Conservation (phyloP, 1,284 basidiomycete genomes). For the Cryptococcus sp. region DNA sequence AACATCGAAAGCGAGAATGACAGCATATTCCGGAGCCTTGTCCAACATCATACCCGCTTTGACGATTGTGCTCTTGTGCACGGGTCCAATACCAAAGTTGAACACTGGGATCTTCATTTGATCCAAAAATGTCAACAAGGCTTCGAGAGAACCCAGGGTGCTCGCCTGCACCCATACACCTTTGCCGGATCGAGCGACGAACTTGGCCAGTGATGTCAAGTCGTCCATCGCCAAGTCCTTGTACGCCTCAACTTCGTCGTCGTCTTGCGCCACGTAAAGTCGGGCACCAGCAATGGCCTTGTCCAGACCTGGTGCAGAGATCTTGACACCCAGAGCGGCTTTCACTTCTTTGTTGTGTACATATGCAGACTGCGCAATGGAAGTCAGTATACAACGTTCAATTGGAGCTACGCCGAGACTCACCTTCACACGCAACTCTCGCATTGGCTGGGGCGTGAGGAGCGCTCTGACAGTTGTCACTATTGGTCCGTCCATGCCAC, state of each 20-base stretch:
- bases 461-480: constrained; percentile 93
- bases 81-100: constrained; percentile 96
- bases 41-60: constrained; percentile 92
- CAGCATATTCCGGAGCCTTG: constrained; percentile 91
- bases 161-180: constrained; percentile 98
- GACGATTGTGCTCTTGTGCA: constrained; percentile 96
- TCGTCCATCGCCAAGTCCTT: constrained; percentile 97
- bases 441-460: constrained; percentile 93
- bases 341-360: constrained; percentile 99
- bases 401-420: constrained; percentile 10
- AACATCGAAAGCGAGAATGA: constrained; percentile 97
- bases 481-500: constrained; percentile 96
- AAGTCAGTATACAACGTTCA: constrained; percentile 1
- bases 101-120: constrained; percentile 95
- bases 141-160: constrained; percentile 96
- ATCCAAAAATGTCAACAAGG: constrained; percentile 93
- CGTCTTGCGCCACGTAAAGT: constrained; percentile 84
- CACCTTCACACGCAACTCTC: constrained; percentile 94
- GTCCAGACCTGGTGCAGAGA: constrained; percentile 92
- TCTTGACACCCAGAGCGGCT: constrained; percentile 96
- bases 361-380: constrained; percentile 72
- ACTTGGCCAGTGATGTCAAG: constrained; percentile 83
- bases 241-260: constrained; percentile 94
- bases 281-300: constrained; percentile 99
- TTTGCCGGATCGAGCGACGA: constrained; percentile 89